A percentile compares a stretch with the other conserved stretches of the same genome.
phyloP scores from a whole-genome alignment of 73 alveolate species.

The Tetrahymena borealis region DNA sequence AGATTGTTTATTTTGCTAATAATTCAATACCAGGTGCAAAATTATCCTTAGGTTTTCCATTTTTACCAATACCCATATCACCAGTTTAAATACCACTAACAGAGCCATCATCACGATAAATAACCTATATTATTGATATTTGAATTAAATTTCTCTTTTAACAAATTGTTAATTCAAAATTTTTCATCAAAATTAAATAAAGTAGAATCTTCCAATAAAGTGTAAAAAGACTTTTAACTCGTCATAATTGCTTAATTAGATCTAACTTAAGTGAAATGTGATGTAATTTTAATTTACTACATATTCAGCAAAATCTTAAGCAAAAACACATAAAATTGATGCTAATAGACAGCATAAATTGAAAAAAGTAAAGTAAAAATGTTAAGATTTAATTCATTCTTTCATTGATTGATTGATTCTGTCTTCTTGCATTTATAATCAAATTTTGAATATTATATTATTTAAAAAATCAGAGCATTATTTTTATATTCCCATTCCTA shows the following conservation, averaged over 20 bases:
- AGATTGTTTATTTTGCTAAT: slow-evolving; percentile 81
- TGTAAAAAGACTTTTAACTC: not conserved
- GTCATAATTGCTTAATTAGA: not conserved
- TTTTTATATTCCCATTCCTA: too few relatives aligned
- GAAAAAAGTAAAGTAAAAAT: not conserved
- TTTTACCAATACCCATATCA: slow-evolving; percentile 80
- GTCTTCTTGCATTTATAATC: too few relatives aligned
- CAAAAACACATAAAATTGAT: not conserved
- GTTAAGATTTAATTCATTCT: too few relatives aligned
- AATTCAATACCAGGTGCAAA: slow-evolving; percentile 50
- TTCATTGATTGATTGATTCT: too few relatives aligned
- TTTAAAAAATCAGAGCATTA: too few relatives aligned
- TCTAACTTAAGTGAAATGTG: not conserved
- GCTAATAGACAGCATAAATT: not conserved
- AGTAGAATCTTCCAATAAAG: too few relatives aligned
- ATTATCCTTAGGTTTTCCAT: slow-evolving; percentile 59
- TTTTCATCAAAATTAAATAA: too few relatives aligned
- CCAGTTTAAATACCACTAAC: slow-evolving; percentile 79
- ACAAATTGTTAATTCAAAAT: too few relatives aligned
- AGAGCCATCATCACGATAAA: slow-evolving; percentile 56
- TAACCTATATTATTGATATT: slow-evolving; percentile 13
- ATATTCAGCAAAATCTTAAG: not conserved
- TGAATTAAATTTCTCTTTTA: too few relatives aligned
- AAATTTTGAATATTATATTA: too few relatives aligned
- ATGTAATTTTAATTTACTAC: not conserved